These are phyloP conservation scores for Bretziella fagacearum DNA, from an alignment of 2,329 filamentous ascomycete species.

Conservation along the genomic window DNA sequence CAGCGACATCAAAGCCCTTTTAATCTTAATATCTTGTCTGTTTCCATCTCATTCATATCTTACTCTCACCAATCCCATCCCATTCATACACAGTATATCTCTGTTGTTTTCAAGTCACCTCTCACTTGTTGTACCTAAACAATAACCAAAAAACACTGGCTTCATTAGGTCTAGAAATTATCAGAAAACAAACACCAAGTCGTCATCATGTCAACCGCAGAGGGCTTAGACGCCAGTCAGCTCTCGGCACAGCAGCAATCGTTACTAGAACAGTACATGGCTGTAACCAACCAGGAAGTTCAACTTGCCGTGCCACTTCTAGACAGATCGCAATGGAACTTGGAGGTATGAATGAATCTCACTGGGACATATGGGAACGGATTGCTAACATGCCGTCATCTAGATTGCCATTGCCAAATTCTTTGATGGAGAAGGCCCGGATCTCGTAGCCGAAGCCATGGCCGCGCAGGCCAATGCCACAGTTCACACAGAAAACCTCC, in stretches of 20 bases:
- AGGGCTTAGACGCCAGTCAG: conserved; percentile 6
- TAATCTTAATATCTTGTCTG: too few species aligned
- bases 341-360: conserved; percentile 43
- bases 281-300: conserved; percentile 70
- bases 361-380: not conserved
- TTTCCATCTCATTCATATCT: too few species aligned
- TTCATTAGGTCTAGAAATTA: too few species aligned
- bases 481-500: conserved; percentile 56
- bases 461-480: conserved; percentile 46
- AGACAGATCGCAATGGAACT: conserved; percentile 85
- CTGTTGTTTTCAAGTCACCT: too few species aligned
- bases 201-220: not conserved
- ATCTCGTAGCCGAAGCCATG: conserved; percentile 61
- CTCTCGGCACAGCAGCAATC: conserved; percentile 56
- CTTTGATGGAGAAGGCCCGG: conserved; percentile 85
- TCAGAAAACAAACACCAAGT: too few species aligned
- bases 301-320: conserved; percentile 64
- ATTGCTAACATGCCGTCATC: not conserved
- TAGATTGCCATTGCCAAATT: conserved; percentile 94
- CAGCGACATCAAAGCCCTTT: too few species aligned
- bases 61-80: too few species aligned
- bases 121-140: too few species aligned
- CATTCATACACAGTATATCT: too few species aligned
- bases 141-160: too few species aligned
- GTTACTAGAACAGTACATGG: conserved; percentile 72